Percentiles rank a stretch among this genome's conserved stretches.
Evolutionary conservation across 2,329 filamentous ascomycete genomes (phyloP).

Genomic region (Penicillium expansum): DNA sequence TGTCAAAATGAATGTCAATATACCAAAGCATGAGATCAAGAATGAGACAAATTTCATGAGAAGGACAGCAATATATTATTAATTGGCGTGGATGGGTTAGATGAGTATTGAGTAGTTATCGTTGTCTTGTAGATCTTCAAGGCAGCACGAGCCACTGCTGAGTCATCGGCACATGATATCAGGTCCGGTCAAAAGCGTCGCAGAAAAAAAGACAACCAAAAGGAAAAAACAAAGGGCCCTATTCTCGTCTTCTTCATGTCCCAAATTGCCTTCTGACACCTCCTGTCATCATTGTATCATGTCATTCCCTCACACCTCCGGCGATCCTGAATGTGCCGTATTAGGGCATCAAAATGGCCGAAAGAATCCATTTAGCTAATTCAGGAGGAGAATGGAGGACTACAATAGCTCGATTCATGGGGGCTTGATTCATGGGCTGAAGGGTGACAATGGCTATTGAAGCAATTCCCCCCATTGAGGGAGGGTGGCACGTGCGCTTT

Average conservation of each 20-base stretch:
- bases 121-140: not conserved
- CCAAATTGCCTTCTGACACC: slow-evolving; percentile 24
- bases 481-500: slow-evolving; percentile 20
- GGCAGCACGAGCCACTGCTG: slow-evolving; percentile 14
- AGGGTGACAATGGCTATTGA: slow-evolving; percentile 11
- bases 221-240: slow-evolving; percentile 20
- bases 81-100: not conserved
- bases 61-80: not conserved
- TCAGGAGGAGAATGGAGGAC: not conserved
- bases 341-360: not conserved
- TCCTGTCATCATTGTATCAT: slow-evolving; percentile 19
- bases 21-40: not conserved
- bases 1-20: not conserved
- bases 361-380: not conserved
- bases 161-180: slow-evolving; percentile 31
- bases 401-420: slow-evolving; percentile 9
- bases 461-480: slow-evolving; percentile 11
- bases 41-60: not conserved
- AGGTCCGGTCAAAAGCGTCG: slow-evolving; percentile 25
- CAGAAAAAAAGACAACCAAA: slow-evolving; percentile 23
- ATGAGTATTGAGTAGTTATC: too few relatives aligned
- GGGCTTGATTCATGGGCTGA: slow-evolving; percentile 2
- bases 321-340: not conserved
- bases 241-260: slow-evolving; percentile 19
- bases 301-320: slow-evolving; percentile 1